Percentiles rank a stretch among this genome's conserved stretches.
These are phyloP conservation scores for Kingdonia uniflora DNA, from an alignment of 164 flowering plant species.

Conservation along the genomic window DNA sequence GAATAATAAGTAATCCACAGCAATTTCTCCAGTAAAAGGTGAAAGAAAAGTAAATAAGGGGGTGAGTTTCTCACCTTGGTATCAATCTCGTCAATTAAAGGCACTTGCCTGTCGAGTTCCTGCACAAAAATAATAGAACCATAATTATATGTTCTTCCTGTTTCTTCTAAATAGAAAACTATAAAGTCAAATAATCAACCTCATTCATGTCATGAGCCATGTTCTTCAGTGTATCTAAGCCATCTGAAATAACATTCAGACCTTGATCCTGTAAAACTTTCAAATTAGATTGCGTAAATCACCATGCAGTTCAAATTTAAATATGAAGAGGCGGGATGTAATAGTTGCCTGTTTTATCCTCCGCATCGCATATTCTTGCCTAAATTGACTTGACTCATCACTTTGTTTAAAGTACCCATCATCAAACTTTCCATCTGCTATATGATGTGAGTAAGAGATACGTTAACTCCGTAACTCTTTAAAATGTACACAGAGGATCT, in stretches of 20 bases:
- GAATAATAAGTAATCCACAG: neutral
- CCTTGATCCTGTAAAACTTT: constrained; percentile 66
- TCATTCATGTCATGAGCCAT: constrained; percentile 99
- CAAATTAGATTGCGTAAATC: too few species aligned
- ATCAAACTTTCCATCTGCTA: constrained; percentile 62
- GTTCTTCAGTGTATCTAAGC: constrained; percentile 79
- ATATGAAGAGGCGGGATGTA: neutral
- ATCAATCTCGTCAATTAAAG: constrained; percentile 92
- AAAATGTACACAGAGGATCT: neutral
- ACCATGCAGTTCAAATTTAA: neutral
- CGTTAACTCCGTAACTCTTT: neutral
- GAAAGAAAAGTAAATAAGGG: too few species aligned
- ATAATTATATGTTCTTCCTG: neutral
- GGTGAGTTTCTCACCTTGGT: constrained; percentile 46
- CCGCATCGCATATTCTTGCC: constrained; percentile 88
- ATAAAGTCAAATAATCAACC: constrained; percentile 31
- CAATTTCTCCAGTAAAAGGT: neutral
- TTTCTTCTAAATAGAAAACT: neutral
- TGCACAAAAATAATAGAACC: constrained; percentile 18
- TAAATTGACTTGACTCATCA: constrained; percentile 68
- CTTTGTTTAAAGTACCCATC: constrained; percentile 59
- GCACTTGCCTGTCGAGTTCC: constrained; percentile 97
- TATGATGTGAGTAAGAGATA: neutral
- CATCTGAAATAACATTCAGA: constrained; percentile 77
- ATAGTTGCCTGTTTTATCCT: constrained; percentile 65